These are phyloP conservation scores for Trichoderma reesei DNA, from an alignment of 495 filamentous ascomycete genomes.

Conservation along the genomic window DNA sequence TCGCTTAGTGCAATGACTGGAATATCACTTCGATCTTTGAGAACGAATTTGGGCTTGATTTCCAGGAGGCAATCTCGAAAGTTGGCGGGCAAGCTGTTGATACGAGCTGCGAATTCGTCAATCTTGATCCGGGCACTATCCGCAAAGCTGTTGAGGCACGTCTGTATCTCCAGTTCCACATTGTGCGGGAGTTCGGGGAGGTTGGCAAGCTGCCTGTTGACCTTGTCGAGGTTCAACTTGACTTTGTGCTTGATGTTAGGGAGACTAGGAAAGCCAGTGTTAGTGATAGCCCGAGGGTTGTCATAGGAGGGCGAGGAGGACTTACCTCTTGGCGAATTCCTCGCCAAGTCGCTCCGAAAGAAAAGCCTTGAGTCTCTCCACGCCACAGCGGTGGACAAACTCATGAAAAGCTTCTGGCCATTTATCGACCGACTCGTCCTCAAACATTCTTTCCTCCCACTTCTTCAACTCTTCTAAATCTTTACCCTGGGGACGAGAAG, in stretches of 20 bases:
- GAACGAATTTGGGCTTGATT: constrained; percentile 34
- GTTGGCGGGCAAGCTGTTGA: constrained; percentile 22
- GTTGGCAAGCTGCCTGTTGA: constrained; percentile 36
- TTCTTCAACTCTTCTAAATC: constrained; percentile 43
- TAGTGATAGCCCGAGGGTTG: not conserved
- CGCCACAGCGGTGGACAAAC: constrained; percentile 49
- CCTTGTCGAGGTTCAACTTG: constrained; percentile 32
- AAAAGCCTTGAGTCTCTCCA: constrained; percentile 41
- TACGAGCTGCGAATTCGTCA: constrained; percentile 24
- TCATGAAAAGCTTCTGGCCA: constrained; percentile 38
- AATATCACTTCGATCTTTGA: constrained; percentile 20
- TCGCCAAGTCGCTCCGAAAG: constrained; percentile 44
- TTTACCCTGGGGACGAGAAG: constrained; percentile 33
- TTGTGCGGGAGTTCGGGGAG: constrained; percentile 48
- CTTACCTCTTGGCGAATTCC: constrained; percentile 47
- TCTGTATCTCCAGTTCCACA: constrained; percentile 38
- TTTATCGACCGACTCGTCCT: constrained; percentile 19
- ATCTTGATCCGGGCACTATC: constrained; percentile 27
- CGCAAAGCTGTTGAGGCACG: constrained; percentile 31
- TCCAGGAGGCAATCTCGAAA: constrained; percentile 28
- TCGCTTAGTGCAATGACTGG: constrained; percentile 24
- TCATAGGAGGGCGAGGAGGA: not conserved
- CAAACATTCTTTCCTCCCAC: constrained; percentile 54
- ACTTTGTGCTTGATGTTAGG: constrained; percentile 52
- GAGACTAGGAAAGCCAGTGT: constrained; percentile 29